A percentile compares a stretch with the other conserved stretches of the same genome.
Conservation (phyloP, 805 yeast species). For the Nakazawaea laoshanensis region DNA sequence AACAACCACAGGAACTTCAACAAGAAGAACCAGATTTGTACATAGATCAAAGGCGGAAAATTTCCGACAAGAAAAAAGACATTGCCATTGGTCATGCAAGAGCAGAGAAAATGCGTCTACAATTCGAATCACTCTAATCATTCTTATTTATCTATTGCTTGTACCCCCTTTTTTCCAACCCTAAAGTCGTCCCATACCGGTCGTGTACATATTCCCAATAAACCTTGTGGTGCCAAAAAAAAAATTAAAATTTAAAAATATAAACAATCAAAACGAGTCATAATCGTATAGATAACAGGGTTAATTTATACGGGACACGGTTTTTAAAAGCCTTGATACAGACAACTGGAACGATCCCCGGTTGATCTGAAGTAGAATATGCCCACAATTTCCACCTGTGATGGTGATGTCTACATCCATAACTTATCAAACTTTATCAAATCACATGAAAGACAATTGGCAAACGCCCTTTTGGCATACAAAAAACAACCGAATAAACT, state of each 20-base stretch:
- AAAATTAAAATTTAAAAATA: constrained; percentile 1
- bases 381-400: constrained; percentile 23
- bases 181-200: no score
- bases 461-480: constrained; percentile 49
- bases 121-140: no score
- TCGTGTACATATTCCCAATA: no score
- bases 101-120: constrained; percentile 15
- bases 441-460: constrained; percentile 49
- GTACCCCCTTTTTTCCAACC: no score
- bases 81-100: constrained; percentile 18
- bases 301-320: background rate
- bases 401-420: constrained; percentile 51
- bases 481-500: constrained; percentile 24
- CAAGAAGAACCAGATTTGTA: constrained; percentile 11
- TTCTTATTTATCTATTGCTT: no score
- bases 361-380: background rate
- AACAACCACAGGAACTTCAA: constrained; percentile 6
- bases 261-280: background rate
- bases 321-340: background rate
- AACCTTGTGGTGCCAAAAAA: no score
- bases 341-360: background rate
- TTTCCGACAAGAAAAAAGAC: constrained; percentile 17
- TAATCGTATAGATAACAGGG: background rate
- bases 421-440: constrained; percentile 44
- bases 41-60: constrained; percentile 12